Conservation (phyloP, 768 basidiomycete species). For the Daedalea quercina region DNA sequence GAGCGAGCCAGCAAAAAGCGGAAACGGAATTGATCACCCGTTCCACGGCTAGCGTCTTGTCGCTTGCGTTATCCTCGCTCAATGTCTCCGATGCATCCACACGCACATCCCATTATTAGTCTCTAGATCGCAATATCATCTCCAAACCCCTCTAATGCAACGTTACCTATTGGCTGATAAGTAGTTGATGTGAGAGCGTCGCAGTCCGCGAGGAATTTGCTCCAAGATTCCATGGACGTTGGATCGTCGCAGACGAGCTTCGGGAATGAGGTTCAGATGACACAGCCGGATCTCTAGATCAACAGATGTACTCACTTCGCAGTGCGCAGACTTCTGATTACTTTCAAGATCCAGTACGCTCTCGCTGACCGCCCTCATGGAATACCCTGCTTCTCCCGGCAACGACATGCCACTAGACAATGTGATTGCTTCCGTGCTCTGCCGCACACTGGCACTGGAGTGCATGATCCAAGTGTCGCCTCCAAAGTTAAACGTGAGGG, state of each 20-base stretch:
- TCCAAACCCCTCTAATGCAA: neutral
- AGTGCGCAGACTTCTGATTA: slow-evolving; percentile 41
- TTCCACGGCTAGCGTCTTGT: neutral
- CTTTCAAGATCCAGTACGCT: slow-evolving; percentile 48
- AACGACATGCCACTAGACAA: neutral
- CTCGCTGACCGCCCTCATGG: slow-evolving; percentile 32
- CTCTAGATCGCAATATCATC: slow-evolving; percentile 6
- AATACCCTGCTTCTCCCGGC: neutral
- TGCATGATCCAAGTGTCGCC: slow-evolving; percentile 40
- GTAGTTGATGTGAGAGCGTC: slow-evolving; percentile 33
- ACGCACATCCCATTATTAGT: slow-evolving; percentile 5
- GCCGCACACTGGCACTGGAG: slow-evolving; percentile 41
- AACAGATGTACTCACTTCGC: slow-evolving; percentile 39
- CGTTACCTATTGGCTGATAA: slow-evolving; percentile 8
- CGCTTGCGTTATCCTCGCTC: neutral
- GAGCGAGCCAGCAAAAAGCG: slow-evolving; percentile 69
- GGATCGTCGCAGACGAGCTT: slow-evolving; percentile 27
- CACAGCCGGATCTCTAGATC: neutral
- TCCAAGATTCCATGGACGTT: slow-evolving; percentile 37
- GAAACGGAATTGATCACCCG: slow-evolving; percentile 28
- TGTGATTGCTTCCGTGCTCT: slow-evolving; percentile 26
- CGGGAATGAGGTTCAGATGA: neutral
- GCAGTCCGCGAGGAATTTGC: slow-evolving; percentile 34
- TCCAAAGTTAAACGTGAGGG: slow-evolving; percentile 32
- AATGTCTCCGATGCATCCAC: slow-evolving; percentile 1